These are phyloP conservation scores for Melanogaster broomeanus DNA, from an alignment of 768 basidiomycete genomes.

Conservation along the genomic window DNA sequence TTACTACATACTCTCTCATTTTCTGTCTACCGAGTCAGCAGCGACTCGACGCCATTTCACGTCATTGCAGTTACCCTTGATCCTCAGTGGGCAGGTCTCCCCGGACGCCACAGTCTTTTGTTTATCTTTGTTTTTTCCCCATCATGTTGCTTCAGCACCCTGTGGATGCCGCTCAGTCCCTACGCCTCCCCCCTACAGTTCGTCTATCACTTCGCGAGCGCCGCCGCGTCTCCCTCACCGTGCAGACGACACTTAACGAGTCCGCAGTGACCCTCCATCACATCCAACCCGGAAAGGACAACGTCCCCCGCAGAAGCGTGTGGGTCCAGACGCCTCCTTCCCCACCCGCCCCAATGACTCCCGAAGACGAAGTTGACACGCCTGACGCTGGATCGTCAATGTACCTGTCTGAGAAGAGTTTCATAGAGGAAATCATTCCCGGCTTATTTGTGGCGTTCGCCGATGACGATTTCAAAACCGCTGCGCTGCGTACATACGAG, in stretches of 20 bases:
- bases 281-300: not conserved
- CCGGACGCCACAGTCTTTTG: too few relatives aligned
- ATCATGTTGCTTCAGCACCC: too few relatives aligned
- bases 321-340: not conserved
- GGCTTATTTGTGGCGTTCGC: slow-evolving; percentile 21
- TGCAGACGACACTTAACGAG: slow-evolving; percentile 6
- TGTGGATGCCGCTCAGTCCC: too few relatives aligned
- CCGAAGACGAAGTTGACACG: not conserved
- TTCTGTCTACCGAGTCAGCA: not conserved
- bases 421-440: slow-evolving; percentile 10
- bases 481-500: slow-evolving; percentile 9
- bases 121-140: too few relatives aligned
- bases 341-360: not conserved
- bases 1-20: not conserved
- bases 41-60: not conserved
- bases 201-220: slow-evolving; percentile 11
- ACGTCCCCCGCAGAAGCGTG: not conserved
- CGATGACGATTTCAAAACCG: slow-evolving; percentile 10
- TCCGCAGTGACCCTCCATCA: slow-evolving; percentile 1
- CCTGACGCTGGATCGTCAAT: not conserved
- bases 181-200: not conserved
- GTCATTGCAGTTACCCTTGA: not conserved
- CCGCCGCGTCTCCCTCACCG: slow-evolving; percentile 2
- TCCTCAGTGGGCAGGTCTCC: not conserved
- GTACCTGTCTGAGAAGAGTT: not conserved